Percentiles rank a stretch among this genome's conserved stretches.
phyloP scores from a whole-genome alignment of 352 stramenopile species.

The Phytophthora fragariaefolia region DNA sequence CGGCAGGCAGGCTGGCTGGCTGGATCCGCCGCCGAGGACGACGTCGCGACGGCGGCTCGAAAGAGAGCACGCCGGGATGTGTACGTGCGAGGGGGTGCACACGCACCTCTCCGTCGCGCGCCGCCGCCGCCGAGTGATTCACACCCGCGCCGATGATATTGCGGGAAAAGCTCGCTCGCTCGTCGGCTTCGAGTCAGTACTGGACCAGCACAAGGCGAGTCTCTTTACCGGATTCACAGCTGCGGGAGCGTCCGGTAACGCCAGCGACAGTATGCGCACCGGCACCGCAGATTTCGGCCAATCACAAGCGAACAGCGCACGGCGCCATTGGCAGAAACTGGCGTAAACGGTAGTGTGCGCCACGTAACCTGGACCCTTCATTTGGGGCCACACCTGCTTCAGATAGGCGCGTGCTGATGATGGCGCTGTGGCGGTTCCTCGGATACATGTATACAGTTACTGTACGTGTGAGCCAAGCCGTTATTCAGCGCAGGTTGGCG shows the following conservation, averaged over 20 bases:
- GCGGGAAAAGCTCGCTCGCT: neutral
- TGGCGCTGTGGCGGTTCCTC: no score
- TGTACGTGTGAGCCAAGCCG: no score
- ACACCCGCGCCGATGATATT: slow-evolving; percentile 1
- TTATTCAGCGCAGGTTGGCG: no score
- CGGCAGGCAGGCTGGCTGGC: neutral
- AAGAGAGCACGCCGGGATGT: slow-evolving; percentile 1
- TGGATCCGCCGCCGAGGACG: slow-evolving; percentile 3
- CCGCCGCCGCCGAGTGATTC: neutral
- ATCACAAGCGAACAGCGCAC: slow-evolving; percentile 19
- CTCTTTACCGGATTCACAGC: slow-evolving; percentile 30
- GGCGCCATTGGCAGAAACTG: slow-evolving; percentile 15
- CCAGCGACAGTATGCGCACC: slow-evolving; percentile 17
- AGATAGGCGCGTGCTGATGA: no score
- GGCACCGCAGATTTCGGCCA: neutral
- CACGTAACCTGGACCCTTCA: no score
- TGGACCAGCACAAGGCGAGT: slow-evolving; percentile 21
- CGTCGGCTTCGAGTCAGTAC: slow-evolving; percentile 19
- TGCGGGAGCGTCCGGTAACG: slow-evolving; percentile 13
- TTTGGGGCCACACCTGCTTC: no score
- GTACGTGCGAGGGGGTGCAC: neutral
- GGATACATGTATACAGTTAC: no score
- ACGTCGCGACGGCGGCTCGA: slow-evolving; percentile 4
- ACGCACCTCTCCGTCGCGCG: neutral
- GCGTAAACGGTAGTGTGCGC: no score